phyloP scores from a whole-genome alignment of 2,329 filamentous ascomycete genomes.

The Cladosporium oxysporum region DNA sequence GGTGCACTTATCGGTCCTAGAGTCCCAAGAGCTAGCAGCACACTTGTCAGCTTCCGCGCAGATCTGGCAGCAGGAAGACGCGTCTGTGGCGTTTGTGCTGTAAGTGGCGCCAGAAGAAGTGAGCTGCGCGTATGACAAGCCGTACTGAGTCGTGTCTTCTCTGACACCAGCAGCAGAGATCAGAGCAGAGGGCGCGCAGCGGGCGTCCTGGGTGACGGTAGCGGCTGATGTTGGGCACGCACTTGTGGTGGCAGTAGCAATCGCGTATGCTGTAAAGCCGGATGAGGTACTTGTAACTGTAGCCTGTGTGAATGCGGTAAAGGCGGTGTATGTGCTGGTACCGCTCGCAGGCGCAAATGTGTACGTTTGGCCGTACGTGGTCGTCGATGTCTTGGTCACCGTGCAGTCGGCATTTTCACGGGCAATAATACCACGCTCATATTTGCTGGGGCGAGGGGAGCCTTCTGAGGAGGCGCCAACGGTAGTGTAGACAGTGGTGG shows the following conservation, averaged over 20 bases:
- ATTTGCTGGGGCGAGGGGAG: slow-evolving; percentile 21
- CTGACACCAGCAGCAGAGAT: slow-evolving; percentile 28
- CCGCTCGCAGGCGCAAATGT: slow-evolving; percentile 28
- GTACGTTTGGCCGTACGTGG: slow-evolving; percentile 34
- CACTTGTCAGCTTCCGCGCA: slow-evolving; percentile 34
- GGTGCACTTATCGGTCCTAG: slow-evolving; percentile 31
- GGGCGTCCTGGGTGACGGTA: slow-evolving; percentile 33
- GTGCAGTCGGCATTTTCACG: slow-evolving; percentile 29
- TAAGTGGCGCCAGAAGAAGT: slow-evolving; percentile 33
- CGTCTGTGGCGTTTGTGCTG: slow-evolving; percentile 32
- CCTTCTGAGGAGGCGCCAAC: background rate
- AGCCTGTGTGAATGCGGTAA: slow-evolving; percentile 33
- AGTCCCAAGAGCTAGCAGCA: slow-evolving; percentile 35
- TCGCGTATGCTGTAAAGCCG: slow-evolving; percentile 34
- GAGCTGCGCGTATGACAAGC: slow-evolving; percentile 32
- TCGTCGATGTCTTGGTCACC: slow-evolving; percentile 32
- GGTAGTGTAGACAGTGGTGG: slow-evolving; percentile 30
- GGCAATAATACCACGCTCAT: slow-evolving; percentile 23
- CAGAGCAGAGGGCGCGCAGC: slow-evolving; percentile 36
- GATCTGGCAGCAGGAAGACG: slow-evolving; percentile 35
- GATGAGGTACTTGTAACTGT: slow-evolving; percentile 35
- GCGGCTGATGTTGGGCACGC: slow-evolving; percentile 25
- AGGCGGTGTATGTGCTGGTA: slow-evolving; percentile 34
- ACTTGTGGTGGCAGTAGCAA: slow-evolving; percentile 31
- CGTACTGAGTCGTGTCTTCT: slow-evolving; percentile 24